Evolutionary conservation across 495 filamentous ascomycete species (phyloP).

Genomic region (Hyphodiscus hymeniophilus): DNA sequence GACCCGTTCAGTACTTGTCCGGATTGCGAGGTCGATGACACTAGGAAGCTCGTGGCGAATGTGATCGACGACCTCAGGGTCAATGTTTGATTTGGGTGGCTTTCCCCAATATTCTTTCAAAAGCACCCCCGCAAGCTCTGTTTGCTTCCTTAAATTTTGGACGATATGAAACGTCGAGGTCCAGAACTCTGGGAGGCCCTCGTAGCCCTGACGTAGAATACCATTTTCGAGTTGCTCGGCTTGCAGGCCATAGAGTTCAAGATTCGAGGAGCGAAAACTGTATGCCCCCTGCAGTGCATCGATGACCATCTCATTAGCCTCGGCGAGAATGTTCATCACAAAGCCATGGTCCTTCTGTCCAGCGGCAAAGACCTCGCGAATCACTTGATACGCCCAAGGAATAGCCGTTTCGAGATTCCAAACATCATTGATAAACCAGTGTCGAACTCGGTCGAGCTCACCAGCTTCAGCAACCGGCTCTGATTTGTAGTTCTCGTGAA

Average conservation of each 20-base stretch:
- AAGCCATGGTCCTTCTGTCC: conserved; percentile 36
- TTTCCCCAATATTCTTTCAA: conserved; percentile 23
- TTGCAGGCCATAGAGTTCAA: conserved; percentile 61
- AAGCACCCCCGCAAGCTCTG: conserved; percentile 37
- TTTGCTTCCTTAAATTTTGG: conserved; percentile 44
- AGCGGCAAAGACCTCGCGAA: conserved; percentile 56
- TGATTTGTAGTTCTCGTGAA: conserved; percentile 63
- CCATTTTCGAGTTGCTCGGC: conserved; percentile 58
- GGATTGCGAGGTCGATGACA: conserved; percentile 49
- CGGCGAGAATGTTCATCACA: conserved; percentile 48
- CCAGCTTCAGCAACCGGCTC: conserved; percentile 45
- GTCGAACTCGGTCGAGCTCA: conserved; percentile 63
- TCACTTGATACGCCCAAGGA: conserved; percentile 63
- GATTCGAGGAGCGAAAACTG: conserved; percentile 59
- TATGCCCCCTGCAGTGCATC: conserved; percentile 64
- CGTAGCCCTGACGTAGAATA: conserved; percentile 49
- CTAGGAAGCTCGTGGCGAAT: conserved; percentile 42
- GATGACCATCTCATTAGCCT: conserved; percentile 74
- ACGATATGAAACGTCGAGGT: conserved; percentile 58
- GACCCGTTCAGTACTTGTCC: conserved; percentile 51
- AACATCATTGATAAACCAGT: conserved; percentile 76
- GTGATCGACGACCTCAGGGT: conserved; percentile 31
- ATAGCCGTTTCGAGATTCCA: conserved; percentile 65
- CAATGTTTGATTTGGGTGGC: conserved; percentile 4
- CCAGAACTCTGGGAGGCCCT: conserved; percentile 70